Percentiles rank a stretch among this genome's conserved stretches.
phyloP scores from a whole-genome alignment of 1,284 basidiomycete genomes.

The Melampsora larici-populina region DNA sequence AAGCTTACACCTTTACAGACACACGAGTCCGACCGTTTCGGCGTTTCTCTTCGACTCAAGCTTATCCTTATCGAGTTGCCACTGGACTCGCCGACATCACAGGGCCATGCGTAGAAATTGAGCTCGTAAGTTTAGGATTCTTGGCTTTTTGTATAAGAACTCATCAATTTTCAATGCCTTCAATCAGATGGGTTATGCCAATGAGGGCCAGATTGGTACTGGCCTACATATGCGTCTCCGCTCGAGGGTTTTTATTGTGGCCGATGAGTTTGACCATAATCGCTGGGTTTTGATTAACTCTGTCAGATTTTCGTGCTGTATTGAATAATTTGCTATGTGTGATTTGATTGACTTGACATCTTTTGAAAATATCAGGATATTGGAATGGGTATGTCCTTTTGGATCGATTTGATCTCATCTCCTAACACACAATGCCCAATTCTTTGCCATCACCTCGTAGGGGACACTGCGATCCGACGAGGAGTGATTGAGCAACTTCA shows the following conservation, averaged over 20 bases:
- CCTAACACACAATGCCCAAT: too few relatives aligned
- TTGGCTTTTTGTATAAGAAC: slow-evolving; percentile 66
- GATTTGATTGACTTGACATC: not conserved
- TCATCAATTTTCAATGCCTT: not conserved
- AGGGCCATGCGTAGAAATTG: slow-evolving; percentile 60
- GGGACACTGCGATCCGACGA: slow-evolving; percentile 71
- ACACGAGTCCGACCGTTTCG: not conserved
- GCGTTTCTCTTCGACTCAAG: not conserved
- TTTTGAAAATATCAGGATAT: slow-evolving; percentile 18
- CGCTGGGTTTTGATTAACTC: slow-evolving; percentile 73
- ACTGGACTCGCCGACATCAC: slow-evolving; percentile 72
- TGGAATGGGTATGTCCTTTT: slow-evolving; percentile 12
- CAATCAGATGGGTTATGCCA: slow-evolving; percentile 66
- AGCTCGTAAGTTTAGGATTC: slow-evolving; percentile 59
- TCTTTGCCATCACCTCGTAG: slow-evolving; percentile 56
- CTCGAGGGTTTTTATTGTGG: slow-evolving; percentile 72
- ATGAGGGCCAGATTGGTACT: slow-evolving; percentile 66
- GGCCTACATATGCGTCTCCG: slow-evolving; percentile 76
- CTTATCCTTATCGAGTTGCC: not conserved
- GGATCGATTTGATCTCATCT: not conserved
- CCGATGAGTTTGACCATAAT: slow-evolving; percentile 62
- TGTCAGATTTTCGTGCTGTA: slow-evolving; percentile 55
- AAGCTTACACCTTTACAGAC: not conserved
- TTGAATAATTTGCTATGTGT: not conserved
- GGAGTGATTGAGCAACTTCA: slow-evolving; percentile 65